Base-by-base conservation (phyloP, 2,329 filamentous ascomycete species). In the Periglandula ipomoeae region DNA sequence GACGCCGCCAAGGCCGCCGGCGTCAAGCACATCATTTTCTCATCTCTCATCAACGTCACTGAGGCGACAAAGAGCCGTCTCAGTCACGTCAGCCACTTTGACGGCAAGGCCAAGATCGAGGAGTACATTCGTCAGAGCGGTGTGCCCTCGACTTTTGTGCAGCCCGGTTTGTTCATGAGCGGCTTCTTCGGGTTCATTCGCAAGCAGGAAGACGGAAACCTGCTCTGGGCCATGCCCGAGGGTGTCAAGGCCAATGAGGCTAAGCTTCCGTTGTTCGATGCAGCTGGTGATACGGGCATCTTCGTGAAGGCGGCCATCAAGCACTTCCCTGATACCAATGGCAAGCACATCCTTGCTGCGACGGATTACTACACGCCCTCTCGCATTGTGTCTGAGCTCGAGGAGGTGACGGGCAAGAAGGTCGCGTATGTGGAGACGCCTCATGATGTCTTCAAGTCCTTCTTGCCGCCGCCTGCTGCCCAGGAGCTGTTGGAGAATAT, bases 81-180 rank as follows among this genome's bases (percentile, higher is more conserved):
- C 1, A 37, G 59, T 3, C 55, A 66, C 17, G 69, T 75, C 6
- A 52, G 62, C 43, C 72, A 76, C 50, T 83, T 83, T 51, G 79
- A 82, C 55, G 65, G 63, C 50, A 83, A 83, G 58, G 74, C 76
- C 24, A 62, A 73, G 27, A 70, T 77, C 11, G 78, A 81, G 53
- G 51, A 67, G n/a, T 80, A 82, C 53, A 78, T 82, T 48, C 72
- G 75, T 10, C 49, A 56, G 0, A 62, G 73, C 2, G 70, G 69
- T 0, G 61, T 82, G 2, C 70, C 71, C 1, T 69, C 66, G 10
- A 71, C 76, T 0, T 81, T 80, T 58, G 71, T 75, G 50, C 62
- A 71, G 2, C 71, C 75, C 0, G 79, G 70, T 0, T 66, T 65
- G 27, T 83, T 79, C 56, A 79, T 81, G 72, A 69, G 73, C 50